A percentile compares a stretch with the other conserved stretches of the same genome.
phyloP scores from a whole-genome alignment of 2,329 filamentous ascomycete genomes.

The Drechslera avenae region DNA sequence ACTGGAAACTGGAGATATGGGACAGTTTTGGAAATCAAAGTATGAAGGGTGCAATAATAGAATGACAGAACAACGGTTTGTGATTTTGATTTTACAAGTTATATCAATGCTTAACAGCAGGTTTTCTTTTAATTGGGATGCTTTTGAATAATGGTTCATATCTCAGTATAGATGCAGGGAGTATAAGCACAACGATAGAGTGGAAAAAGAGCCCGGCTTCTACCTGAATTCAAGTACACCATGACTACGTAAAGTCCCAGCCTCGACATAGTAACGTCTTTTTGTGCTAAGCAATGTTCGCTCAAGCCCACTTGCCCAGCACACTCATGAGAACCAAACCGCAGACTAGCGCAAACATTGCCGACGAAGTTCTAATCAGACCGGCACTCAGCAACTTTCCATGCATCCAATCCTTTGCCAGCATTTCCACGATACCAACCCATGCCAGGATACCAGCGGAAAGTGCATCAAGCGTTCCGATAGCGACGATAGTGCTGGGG shows the following conservation, averaged over 20 bases:
- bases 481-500: constrained; percentile 68
- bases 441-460: constrained; percentile 79
- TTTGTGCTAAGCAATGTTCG: no score
- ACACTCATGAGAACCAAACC: constrained; percentile 74
- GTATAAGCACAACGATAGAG: no score
- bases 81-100: no score
- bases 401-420: constrained; percentile 73
- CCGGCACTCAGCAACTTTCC: constrained; percentile 57
- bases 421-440: constrained; percentile 82
- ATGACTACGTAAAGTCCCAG: no score
- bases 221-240: no score
- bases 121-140: no score
- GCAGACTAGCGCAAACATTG: constrained; percentile 59
- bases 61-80: no score
- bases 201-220: no score
- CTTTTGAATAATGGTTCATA: no score
- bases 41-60: constrained; percentile 39
- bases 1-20: constrained; percentile 39
- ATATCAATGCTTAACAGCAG: no score
- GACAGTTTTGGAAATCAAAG: constrained; percentile 39
- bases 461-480: constrained; percentile 74
- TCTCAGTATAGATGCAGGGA: no score
- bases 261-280: no score
- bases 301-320: constrained; percentile 74
- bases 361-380: constrained; percentile 56